Base-by-base conservation (phyloP, 768 basidiomycete species). In the Podaxis sp. region DNA sequence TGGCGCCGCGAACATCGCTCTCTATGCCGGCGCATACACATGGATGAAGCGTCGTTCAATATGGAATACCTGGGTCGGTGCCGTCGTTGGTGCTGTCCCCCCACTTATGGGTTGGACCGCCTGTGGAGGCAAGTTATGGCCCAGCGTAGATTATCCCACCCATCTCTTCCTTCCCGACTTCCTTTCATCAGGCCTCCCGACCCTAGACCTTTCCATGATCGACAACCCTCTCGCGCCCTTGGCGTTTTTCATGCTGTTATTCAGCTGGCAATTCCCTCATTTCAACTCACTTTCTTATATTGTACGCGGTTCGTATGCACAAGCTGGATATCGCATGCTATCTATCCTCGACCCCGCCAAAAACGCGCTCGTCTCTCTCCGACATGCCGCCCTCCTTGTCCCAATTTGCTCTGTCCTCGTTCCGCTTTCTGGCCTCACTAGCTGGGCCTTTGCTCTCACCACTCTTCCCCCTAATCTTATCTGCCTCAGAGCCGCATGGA, bases 101-200 rank as follows among this genome's bases (percentile, higher is more conserved):
- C 95, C 96, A 2, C 76, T 99, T 56, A 98, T 99, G 91, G 97
- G 97, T 46, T 99, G 97, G 97, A 88, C 96, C 6, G 97, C 97
- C 1, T 93, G 91, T 62, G 96, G 95, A 0, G 93, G 91, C 22
- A 78, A 83, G 15, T 73, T 96, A 8, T 76, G 91, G 64, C 91
- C 92, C 0, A 81, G 83, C n/a, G 63, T 83, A 0, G 74, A 80
- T 30, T 82, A 89, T 67, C 86, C 90, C 0, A 64, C 87, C 53
- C 75, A 82, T 26, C 69, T 85, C 37, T 88, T 86, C 73, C 82
- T 88, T 57, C 90, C 89, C 2, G 73, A 85, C 1, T 84, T 87
- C 72, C 74, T 90, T 30, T 73, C 81, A 38, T 69, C 77, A 30
- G 59, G 69, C 44, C 64, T 74, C 11, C 56, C 64, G 6, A 66